Conservation (phyloP, 805 yeast genomes). For the Blastobotrys mokoenaii region DNA sequence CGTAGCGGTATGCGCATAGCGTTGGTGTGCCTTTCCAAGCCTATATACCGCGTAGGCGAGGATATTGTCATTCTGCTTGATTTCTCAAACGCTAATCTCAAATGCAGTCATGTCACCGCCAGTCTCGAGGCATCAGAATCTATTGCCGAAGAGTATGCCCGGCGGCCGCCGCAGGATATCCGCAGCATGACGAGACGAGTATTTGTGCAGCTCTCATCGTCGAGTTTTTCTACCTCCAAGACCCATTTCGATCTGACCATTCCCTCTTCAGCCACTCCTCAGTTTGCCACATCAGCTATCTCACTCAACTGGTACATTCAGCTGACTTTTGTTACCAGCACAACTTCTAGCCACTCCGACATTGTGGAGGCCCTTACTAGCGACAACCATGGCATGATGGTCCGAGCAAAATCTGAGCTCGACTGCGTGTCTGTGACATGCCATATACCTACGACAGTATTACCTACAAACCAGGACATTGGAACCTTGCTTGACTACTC, state of each 20-base stretch:
- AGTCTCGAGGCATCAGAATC: slow-evolving; percentile 31
- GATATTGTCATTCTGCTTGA: slow-evolving; percentile 34
- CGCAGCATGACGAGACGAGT: slow-evolving; percentile 18
- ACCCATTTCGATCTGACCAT: slow-evolving; percentile 23
- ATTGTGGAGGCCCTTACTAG: slow-evolving; percentile 31
- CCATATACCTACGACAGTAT: slow-evolving; percentile 36
- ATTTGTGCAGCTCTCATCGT: slow-evolving; percentile 19
- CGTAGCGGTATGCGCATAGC: slow-evolving; percentile 36
- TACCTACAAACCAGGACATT: slow-evolving; percentile 39
- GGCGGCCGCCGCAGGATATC: background rate
- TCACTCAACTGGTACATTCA: slow-evolving; percentile 26
- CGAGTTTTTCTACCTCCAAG: slow-evolving; percentile 17
- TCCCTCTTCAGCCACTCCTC: slow-evolving; percentile 30
- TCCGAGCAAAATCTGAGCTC: slow-evolving; percentile 13
- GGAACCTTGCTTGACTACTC: slow-evolving; percentile 36
- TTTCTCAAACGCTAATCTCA: slow-evolving; percentile 25
- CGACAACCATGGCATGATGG: slow-evolving; percentile 13
- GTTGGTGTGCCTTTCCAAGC: slow-evolving; percentile 25
- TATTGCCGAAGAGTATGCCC: slow-evolving; percentile 13
- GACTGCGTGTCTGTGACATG: slow-evolving; percentile 29
- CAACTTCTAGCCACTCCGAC: slow-evolving; percentile 4
- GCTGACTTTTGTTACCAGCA: slow-evolving; percentile 24
- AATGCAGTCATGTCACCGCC: slow-evolving; percentile 34
- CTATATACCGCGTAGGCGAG: slow-evolving; percentile 36
- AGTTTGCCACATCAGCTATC: slow-evolving; percentile 25